These are phyloP conservation scores for Panicum virgatum DNA, from an alignment of 202 grass and related monocot genomes.

Conservation along the genomic window DNA sequence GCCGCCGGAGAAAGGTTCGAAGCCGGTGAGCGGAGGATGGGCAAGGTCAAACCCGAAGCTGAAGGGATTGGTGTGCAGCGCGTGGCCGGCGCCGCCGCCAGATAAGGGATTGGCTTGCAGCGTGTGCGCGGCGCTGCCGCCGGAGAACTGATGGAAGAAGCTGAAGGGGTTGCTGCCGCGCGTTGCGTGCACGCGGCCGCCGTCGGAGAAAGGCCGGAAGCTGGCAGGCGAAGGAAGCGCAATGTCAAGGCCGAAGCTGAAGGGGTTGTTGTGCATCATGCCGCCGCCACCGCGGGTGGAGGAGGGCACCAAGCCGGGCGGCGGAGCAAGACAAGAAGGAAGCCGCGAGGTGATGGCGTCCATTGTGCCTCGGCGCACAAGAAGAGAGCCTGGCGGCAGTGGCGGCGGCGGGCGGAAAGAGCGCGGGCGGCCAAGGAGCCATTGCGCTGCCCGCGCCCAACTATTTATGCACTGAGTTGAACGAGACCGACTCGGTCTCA, in stretches of 20 bases:
- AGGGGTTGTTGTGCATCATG: neutral
- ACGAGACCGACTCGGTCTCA: neutral
- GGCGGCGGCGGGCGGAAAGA: neutral
- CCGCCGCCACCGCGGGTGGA: neutral
- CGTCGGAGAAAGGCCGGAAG: neutral
- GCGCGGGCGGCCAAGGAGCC: no score
- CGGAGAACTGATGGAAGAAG: neutral
- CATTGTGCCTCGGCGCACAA: neutral
- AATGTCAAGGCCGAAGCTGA: neutral
- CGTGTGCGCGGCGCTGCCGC: neutral
- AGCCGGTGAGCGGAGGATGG: neutral
- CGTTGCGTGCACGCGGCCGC: neutral
- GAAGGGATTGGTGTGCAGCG: neutral
- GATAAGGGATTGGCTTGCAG: no score
- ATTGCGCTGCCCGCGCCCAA: neutral
- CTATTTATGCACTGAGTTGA: neutral
- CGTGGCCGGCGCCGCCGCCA: neutral
- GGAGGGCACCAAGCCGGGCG: neutral
- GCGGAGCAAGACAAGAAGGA: neutral
- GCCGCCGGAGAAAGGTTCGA: neutral
- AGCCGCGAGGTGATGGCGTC: neutral
- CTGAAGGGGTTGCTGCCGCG: neutral
- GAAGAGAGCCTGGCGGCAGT: neutral
- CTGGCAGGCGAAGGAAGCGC: neutral
- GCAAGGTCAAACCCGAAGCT: neutral